These are phyloP conservation scores for Schwanniomyces vanrijiae DNA, from an alignment of 805 yeast species.

Conservation along the genomic window DNA sequence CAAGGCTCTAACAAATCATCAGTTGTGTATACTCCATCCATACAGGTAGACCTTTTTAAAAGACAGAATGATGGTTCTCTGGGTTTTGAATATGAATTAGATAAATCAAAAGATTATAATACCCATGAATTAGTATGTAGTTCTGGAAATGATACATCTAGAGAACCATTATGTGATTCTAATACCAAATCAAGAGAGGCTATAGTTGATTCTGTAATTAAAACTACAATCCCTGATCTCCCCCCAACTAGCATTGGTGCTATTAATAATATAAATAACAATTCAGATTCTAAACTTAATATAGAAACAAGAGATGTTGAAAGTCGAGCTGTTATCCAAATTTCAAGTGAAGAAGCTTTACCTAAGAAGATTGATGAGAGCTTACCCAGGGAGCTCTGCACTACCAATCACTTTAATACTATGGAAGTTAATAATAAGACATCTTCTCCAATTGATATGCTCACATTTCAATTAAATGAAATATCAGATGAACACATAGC, in stretches of 20 bases:
- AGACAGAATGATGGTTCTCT: background rate
- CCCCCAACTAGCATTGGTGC: background rate
- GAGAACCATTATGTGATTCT: background rate
- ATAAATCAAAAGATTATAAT: background rate
- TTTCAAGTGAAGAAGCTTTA: background rate
- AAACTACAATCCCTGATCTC: background rate
- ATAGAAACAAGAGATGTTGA: background rate
- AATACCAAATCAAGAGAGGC: background rate
- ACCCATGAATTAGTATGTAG: background rate
- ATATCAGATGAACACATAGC: conserved; percentile 13
- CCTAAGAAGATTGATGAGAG: background rate
- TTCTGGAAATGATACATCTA: background rate
- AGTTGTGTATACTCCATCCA: background rate
- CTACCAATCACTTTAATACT: background rate
- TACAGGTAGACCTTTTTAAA: background rate
- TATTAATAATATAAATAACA: too few species aligned
- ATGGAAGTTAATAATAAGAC: background rate
- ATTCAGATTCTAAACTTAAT: background rate
- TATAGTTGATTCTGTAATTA: too few species aligned
- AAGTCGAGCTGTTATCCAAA: background rate
- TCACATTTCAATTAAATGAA: background rate
- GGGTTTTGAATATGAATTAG: background rate
- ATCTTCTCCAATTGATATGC: background rate
- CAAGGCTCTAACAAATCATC: background rate
- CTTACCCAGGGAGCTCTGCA: background rate